These are phyloP conservation scores for Russula griseocarnosa DNA, from an alignment of 768 basidiomycete species.

Conservation along the genomic window DNA sequence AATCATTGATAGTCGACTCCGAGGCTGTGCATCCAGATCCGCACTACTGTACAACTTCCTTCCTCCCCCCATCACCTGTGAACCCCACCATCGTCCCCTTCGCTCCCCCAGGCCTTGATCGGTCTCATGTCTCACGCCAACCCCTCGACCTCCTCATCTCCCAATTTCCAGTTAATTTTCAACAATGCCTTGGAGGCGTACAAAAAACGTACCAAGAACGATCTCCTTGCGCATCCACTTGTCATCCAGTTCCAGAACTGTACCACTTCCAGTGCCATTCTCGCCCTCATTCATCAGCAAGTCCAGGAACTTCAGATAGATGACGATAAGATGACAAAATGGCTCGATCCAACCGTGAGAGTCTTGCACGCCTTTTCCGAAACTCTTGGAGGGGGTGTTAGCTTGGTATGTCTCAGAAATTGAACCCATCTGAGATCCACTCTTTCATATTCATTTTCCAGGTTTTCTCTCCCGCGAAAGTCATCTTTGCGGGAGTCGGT, in stretches of 20 bases:
- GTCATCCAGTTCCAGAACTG: background rate
- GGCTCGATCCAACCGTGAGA: background rate
- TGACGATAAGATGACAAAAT: background rate
- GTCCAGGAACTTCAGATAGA: background rate
- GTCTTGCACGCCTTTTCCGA: background rate
- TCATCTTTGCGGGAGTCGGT: background rate
- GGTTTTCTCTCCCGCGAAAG: background rate
- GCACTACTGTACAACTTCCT: too few relatives aligned
- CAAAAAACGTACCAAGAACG: background rate
- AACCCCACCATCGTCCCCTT: too few relatives aligned
- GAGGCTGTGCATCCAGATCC: too few relatives aligned
- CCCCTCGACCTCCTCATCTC: too few relatives aligned
- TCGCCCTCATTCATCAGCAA: background rate
- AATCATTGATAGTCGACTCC: too few relatives aligned
- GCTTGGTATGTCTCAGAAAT: background rate
- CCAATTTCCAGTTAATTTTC: background rate
- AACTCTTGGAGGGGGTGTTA: background rate
- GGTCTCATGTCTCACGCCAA: too few relatives aligned
- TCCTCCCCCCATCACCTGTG: too few relatives aligned
- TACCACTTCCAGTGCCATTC: background rate
- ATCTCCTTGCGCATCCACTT: background rate
- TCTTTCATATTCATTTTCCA: background rate
- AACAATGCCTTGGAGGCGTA: background rate
- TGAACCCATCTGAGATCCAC: background rate
- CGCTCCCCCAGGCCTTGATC: too few relatives aligned